A percentile compares a stretch with the other conserved stretches of the same genome.
These are phyloP conservation scores for Fraxinus platypoda DNA, from an alignment of 305 asterid genomes.

Conservation along the genomic window DNA sequence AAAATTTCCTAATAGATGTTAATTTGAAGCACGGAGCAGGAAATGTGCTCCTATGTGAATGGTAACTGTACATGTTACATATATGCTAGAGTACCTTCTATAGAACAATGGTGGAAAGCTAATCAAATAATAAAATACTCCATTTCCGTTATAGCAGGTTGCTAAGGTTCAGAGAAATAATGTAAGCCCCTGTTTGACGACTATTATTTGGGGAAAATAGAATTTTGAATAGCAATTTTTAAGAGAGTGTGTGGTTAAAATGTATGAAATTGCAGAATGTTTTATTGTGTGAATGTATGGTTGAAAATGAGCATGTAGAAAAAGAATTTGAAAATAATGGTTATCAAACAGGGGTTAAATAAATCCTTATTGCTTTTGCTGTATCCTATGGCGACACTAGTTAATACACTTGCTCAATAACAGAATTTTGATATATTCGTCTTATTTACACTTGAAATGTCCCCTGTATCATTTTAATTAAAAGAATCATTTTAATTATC, in stretches of 20 bases:
- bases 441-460: background rate
- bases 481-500: background rate
- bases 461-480: background rate
- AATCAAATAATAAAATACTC: background rate
- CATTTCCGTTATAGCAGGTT: background rate
- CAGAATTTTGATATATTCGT: background rate
- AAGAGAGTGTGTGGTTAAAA: too few species aligned
- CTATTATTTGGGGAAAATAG: too few species aligned
- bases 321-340: too few species aligned
- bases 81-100: background rate
- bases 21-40: background rate
- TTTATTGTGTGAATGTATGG: too few species aligned
- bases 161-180: background rate
- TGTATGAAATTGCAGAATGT: too few species aligned
- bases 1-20: background rate
- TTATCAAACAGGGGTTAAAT: too few species aligned
- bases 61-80: background rate
- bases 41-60: background rate
- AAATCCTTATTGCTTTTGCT: background rate
- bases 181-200: background rate
- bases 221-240: too few species aligned
- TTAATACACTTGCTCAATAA: background rate
- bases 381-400: background rate
- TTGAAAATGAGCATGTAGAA: too few species aligned
- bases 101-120: background rate